phyloP scores from a whole-genome alignment of 345 rosid genomes.

The Geranium brycei region DNA sequence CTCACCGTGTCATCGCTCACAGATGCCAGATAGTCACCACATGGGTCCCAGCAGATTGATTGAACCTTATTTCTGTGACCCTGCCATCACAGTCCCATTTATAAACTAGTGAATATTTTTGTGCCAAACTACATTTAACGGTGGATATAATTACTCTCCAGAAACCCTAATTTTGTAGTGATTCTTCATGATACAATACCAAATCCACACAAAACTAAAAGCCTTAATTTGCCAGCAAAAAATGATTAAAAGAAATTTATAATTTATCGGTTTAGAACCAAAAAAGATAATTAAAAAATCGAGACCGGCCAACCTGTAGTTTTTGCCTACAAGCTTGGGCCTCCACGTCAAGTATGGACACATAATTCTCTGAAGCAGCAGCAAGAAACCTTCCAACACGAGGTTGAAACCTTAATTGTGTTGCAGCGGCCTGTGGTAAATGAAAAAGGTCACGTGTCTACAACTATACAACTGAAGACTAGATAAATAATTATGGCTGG shows the following conservation, averaged over 20 bases:
- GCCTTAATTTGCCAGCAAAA: too few relatives aligned
- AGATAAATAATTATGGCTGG: not conserved
- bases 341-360: constrained; percentile 52
- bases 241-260: too few relatives aligned
- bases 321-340: constrained; percentile 32
- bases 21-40: constrained; percentile 47
- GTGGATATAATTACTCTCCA: too few relatives aligned
- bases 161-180: too few relatives aligned
- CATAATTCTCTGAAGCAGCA: constrained; percentile 37
- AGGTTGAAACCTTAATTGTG: constrained; percentile 50
- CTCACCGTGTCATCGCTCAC: constrained; percentile 53
- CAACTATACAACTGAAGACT: too few relatives aligned
- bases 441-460: not conserved
- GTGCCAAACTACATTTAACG: too few relatives aligned
- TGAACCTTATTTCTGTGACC: constrained; percentile 41
- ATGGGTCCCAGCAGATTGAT: constrained; percentile 49
- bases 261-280: too few relatives aligned
- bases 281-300: not conserved
- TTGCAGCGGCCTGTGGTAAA: constrained; percentile 37
- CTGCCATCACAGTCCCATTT: constrained; percentile 12
- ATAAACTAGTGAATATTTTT: too few relatives aligned
- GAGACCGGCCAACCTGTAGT: constrained; percentile 34
- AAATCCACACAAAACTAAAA: too few relatives aligned
- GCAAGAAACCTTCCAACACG: constrained; percentile 47
- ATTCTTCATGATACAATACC: too few relatives aligned